Conservation (phyloP, 2,329 filamentous ascomycete species). For the Fusarium succisae region DNA sequence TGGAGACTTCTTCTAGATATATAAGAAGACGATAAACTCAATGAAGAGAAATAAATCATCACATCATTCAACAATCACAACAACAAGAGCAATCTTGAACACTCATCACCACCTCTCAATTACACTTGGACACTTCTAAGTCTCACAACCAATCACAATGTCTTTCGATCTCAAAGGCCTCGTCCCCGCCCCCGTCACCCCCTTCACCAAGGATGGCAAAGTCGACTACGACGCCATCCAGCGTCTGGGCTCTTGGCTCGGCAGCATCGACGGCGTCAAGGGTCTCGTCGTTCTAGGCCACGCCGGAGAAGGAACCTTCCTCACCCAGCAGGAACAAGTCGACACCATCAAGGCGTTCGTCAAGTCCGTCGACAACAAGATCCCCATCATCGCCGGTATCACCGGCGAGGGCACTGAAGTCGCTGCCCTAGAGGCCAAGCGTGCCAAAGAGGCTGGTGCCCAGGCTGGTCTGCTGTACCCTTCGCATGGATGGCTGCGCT, state of each 20-base stretch:
- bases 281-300: slow-evolving; percentile 64
- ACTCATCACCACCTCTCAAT: background rate
- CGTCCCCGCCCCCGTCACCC: slow-evolving; percentile 61
- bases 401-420: slow-evolving; percentile 63
- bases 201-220: slow-evolving; percentile 58
- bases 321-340: slow-evolving; percentile 59
- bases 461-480: slow-evolving; percentile 62
- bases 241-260: slow-evolving; percentile 62
- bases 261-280: slow-evolving; percentile 60
- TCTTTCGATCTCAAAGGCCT: slow-evolving; percentile 59
- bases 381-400: slow-evolving; percentile 63
- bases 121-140: background rate
- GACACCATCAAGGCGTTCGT: slow-evolving; percentile 62
- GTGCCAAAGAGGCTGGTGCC: slow-evolving; percentile 60
- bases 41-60: slow-evolving; percentile 1
- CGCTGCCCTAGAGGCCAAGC: slow-evolving; percentile 60
- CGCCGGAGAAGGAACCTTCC: slow-evolving; percentile 63
- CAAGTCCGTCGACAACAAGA: slow-evolving; percentile 59
- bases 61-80: background rate
- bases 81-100: background rate
- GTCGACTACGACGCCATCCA: slow-evolving; percentile 63
- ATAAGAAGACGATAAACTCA: slow-evolving; percentile 11
- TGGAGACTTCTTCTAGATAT: background rate
- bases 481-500: slow-evolving; percentile 64
- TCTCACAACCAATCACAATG: slow-evolving; percentile 32